A percentile compares a stretch with the other conserved stretches of the same genome.
Conservation (phyloP, 306 rosid species). For the Prunus mongolica region DNA sequence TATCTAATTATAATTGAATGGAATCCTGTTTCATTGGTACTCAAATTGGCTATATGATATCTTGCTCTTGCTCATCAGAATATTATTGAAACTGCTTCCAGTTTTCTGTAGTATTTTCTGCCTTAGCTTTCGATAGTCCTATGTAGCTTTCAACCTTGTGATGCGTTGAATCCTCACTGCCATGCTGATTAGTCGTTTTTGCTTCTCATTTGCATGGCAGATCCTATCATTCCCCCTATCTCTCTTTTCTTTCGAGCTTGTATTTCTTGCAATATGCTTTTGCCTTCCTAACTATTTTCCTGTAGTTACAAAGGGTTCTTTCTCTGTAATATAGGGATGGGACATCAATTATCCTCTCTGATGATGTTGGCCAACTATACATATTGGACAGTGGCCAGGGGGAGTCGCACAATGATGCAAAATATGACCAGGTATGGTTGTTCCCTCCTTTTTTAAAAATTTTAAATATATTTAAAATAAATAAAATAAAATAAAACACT, state of each 20-base stretch:
- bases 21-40: background rate
- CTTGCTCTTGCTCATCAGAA: background rate
- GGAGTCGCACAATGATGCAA: constrained; percentile 90
- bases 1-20: background rate
- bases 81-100: background rate
- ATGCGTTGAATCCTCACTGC: no score
- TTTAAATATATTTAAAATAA: no score
- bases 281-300: constrained; percentile 4
- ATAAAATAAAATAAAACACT: no score
- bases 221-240: background rate
- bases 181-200: background rate
- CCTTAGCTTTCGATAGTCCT: background rate
- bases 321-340: constrained; percentile 67
- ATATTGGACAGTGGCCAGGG: constrained; percentile 92
- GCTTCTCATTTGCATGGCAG: background rate
- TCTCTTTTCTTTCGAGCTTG: background rate
- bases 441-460: background rate
- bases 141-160: background rate
- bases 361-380: constrained; percentile 95
- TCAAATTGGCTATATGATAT: background rate
- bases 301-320: constrained; percentile 20
- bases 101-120: background rate
- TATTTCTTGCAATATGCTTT: background rate
- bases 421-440: constrained; percentile 83
- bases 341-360: constrained; percentile 92